A percentile compares a stretch with the other conserved stretches of the same genome.
Conservation (phyloP, 1,139 yeast species). For the Taiozyma sp. region DNA sequence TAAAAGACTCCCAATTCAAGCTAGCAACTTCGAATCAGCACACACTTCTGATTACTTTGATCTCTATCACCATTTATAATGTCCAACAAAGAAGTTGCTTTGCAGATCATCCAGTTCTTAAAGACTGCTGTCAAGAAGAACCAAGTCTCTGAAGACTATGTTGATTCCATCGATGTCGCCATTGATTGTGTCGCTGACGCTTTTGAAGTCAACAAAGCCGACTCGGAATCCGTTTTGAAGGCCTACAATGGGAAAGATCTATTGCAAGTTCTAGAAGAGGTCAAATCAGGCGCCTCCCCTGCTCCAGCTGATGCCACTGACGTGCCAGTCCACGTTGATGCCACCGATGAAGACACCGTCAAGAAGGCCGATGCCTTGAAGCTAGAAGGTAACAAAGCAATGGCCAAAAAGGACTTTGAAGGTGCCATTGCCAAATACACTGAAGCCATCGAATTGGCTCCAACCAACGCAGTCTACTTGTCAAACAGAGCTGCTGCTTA, state of each 20-base stretch:
- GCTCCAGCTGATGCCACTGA: constrained; percentile 25
- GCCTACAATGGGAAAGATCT: constrained; percentile 47
- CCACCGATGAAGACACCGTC: constrained; percentile 38
- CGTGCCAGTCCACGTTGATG: constrained; percentile 42
- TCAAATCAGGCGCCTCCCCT: constrained; percentile 19
- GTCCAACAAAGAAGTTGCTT: constrained; percentile 62
- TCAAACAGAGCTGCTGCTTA: constrained; percentile 98
- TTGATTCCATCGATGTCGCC: constrained; percentile 94
- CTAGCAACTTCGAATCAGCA: not conserved
- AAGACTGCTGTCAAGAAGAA: constrained; percentile 56
- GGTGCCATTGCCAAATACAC: constrained; percentile 76
- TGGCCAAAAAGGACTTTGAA: constrained; percentile 73
- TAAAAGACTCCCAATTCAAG: not conserved
- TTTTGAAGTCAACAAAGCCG: constrained; percentile 59
- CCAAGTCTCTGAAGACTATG: constrained; percentile 69
- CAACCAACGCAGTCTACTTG: constrained; percentile 75
- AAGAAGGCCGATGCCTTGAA: constrained; percentile 81
- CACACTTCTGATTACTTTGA: not conserved
- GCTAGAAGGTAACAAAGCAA: constrained; percentile 83
- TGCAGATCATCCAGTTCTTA: constrained; percentile 71
- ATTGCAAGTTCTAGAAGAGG: constrained; percentile 36
- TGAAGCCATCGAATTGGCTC: constrained; percentile 69
- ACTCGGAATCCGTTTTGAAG: constrained; percentile 21
- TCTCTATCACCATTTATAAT: constrained; percentile 4
- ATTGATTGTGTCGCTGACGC: constrained; percentile 90